Evolutionary conservation across 352 stramenopile species (phyloP).

Genomic region (Globisporangium lucens): DNA sequence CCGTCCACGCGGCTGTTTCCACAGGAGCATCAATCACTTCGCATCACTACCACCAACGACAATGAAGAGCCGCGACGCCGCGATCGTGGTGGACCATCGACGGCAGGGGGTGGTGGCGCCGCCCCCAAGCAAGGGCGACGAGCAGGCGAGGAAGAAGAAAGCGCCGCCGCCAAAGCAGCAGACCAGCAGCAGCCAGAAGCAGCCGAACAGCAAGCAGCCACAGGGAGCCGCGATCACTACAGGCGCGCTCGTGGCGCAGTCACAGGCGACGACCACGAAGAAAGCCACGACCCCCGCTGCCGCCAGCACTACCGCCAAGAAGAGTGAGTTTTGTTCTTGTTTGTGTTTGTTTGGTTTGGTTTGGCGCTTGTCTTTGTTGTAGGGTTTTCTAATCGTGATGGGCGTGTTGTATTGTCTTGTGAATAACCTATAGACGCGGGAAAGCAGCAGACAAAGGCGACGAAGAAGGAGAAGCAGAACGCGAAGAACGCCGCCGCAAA

Average conservation of each 20-base stretch:
- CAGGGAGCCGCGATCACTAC: not conserved
- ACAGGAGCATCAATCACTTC: not conserved
- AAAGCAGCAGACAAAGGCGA: conserved; percentile 29
- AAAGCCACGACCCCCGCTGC: not conserved
- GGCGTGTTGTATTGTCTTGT: not conserved
- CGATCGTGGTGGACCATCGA: conserved; percentile 40
- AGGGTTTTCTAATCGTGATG: not conserved
- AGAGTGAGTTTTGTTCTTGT: conserved; percentile 1
- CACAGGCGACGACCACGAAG: not conserved
- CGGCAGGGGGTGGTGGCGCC: conserved; percentile 24
- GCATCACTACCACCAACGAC: not conserved
- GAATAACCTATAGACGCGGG: conserved; percentile 7
- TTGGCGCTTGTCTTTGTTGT: not conserved
- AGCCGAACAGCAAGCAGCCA: conserved; percentile 12
- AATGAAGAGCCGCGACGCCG: conserved; percentile 42
- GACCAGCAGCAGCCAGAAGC: conserved; percentile 13
- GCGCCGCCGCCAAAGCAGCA: conserved; percentile 3
- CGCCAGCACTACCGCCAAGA: not conserved
- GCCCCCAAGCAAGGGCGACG: conserved; percentile 25
- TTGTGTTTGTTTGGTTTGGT: not conserved
- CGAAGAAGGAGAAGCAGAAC: conserved; percentile 37
- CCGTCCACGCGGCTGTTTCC: not conserved
- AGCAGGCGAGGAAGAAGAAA: conserved; percentile 36
- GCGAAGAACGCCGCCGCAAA: conserved; percentile 17
- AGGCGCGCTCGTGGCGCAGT: not conserved